phyloP scores from a whole-genome alignment of 2,329 filamentous ascomycete species.

The Pseudocercospora eumusae region DNA sequence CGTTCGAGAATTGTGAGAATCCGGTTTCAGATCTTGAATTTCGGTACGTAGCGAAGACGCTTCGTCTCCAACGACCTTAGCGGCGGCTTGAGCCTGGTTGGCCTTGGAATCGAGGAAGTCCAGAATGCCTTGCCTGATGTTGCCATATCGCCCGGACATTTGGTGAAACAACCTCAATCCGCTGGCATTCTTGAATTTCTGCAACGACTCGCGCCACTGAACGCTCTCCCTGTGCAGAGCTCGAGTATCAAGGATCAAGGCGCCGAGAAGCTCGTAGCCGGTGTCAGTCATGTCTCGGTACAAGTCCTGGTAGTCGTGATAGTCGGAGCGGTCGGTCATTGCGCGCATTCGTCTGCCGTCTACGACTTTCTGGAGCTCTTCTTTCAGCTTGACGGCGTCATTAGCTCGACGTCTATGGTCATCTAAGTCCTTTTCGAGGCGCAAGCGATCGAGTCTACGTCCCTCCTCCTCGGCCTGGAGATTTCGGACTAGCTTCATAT shows the following conservation, averaged over 20 bases:
- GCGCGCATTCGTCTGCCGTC: slow-evolving; percentile 10
- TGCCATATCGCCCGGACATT: not conserved
- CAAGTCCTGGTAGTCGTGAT: slow-evolving; percentile 21
- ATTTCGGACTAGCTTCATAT: not conserved
- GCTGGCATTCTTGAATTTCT: slow-evolving; percentile 11
- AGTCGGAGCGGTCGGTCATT: slow-evolving; percentile 19
- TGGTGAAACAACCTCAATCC: slow-evolving; percentile 24
- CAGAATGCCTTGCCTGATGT: slow-evolving; percentile 17
- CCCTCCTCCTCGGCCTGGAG: not conserved
- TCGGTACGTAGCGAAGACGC: not conserved
- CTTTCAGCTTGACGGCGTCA: slow-evolving; percentile 1
- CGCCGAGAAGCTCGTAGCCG: not conserved
- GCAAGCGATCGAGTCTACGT: not conserved
- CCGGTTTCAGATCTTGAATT: not conserved
- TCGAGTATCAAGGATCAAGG: not conserved
- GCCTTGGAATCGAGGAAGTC: slow-evolving; percentile 20
- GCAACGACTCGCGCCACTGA: slow-evolving; percentile 19
- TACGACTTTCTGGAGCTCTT: slow-evolving; percentile 5
- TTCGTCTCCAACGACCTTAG: not conserved
- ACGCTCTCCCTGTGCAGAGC: slow-evolving; percentile 6
- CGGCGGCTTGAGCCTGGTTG: slow-evolving; percentile 16
- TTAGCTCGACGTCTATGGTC: not conserved
- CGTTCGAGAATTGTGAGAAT: slow-evolving; percentile 19
- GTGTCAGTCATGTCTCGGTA: slow-evolving; percentile 13
- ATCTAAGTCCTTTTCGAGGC: not conserved